Percentiles rank a stretch among this genome's conserved stretches.
These are phyloP conservation scores for Cladosporium colombiae DNA, from an alignment of 2,329 filamentous ascomycete genomes.

Conservation along the genomic window DNA sequence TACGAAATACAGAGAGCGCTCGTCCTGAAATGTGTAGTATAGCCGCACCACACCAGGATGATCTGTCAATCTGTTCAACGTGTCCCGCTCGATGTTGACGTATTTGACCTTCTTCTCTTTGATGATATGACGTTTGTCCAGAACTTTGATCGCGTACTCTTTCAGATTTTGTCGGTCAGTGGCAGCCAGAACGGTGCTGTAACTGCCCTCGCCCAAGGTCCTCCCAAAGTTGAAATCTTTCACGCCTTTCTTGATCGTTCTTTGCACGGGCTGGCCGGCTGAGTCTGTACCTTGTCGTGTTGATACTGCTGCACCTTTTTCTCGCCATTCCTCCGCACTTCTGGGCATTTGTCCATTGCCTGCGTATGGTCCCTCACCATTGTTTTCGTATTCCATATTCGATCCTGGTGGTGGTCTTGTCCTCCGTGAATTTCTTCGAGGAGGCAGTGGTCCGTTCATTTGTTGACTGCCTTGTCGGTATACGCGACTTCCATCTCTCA, in stretches of 20 bases:
- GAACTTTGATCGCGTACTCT: conserved; percentile 96
- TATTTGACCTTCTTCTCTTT: conserved; percentile 99
- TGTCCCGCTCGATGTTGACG: conserved; percentile 99
- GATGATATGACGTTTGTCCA: conserved; percentile 98
- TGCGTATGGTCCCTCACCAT: conserved; percentile 26
- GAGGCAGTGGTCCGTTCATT: conserved; percentile 64
- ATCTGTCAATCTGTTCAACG: conserved; percentile 90
- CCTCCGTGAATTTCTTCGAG: conserved; percentile 74
- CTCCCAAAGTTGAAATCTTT: conserved; percentile 94
- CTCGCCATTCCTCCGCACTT: conserved; percentile 87
- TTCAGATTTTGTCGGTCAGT: conserved; percentile 92
- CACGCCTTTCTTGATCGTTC: conserved; percentile 93
- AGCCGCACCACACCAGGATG: conserved; percentile 94
- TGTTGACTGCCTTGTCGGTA: conserved; percentile 63
- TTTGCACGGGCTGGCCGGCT: conserved; percentile 71
- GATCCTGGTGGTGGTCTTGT: conserved; percentile 34
- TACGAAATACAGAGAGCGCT: conserved; percentile 93
- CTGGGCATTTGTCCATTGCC: conserved; percentile 59
- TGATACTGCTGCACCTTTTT: conserved; percentile 84
- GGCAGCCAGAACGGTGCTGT: conserved; percentile 91
- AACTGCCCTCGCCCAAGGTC: conserved; percentile 91
- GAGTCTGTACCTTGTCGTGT: conserved; percentile 81
- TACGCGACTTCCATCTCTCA: conserved; percentile 68
- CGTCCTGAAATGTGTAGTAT: conserved; percentile 98
- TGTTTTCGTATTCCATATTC: conserved; percentile 27